A percentile compares a stretch with the other conserved stretches of the same genome.
Evolutionary conservation across 495 filamentous ascomycete genomes (phyloP).

Genomic region (Penicillium desertorum): DNA sequence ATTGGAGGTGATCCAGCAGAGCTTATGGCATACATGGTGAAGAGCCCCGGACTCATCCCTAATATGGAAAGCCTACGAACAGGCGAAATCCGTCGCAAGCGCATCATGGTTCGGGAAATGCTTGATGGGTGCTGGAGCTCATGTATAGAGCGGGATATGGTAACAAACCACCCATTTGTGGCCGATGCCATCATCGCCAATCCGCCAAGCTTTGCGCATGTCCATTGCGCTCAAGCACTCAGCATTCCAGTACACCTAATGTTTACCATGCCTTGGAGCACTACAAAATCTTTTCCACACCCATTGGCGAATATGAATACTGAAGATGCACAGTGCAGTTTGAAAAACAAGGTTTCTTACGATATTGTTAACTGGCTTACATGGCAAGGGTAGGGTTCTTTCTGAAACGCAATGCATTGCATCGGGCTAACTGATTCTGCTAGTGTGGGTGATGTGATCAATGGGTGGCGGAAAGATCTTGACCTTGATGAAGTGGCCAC

Average conservation of each 20-base stretch:
- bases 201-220: too few relatives aligned
- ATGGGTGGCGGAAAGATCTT: conserved; percentile 10
- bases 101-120: conserved; percentile 50
- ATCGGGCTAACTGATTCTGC: neutral
- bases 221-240: too few relatives aligned
- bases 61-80: conserved; percentile 38
- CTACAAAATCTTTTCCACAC: conserved; percentile 48
- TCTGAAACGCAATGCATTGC: neutral
- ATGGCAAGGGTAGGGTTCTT: conserved; percentile 42
- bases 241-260: too few relatives aligned
- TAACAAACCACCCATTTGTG: conserved; percentile 22
- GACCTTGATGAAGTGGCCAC: conserved; percentile 10
- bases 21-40: conserved; percentile 59
- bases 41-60: conserved; percentile 49
- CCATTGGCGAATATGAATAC: conserved; percentile 53
- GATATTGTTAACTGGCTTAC: conserved; percentile 72
- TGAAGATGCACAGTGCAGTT: conserved; percentile 41
- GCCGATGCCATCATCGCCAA: too few relatives aligned
- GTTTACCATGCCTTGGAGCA: too few relatives aligned
- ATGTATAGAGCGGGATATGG: conserved; percentile 18
- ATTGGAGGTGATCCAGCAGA: conserved; percentile 60
- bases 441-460: conserved; percentile 18
- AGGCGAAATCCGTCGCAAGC: conserved; percentile 43
- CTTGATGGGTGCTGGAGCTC: conserved; percentile 53
- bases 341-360: conserved; percentile 70